These are phyloP conservation scores for Anthostomella pinea DNA, from an alignment of 2,329 filamentous ascomycete species.

Conservation along the genomic window DNA sequence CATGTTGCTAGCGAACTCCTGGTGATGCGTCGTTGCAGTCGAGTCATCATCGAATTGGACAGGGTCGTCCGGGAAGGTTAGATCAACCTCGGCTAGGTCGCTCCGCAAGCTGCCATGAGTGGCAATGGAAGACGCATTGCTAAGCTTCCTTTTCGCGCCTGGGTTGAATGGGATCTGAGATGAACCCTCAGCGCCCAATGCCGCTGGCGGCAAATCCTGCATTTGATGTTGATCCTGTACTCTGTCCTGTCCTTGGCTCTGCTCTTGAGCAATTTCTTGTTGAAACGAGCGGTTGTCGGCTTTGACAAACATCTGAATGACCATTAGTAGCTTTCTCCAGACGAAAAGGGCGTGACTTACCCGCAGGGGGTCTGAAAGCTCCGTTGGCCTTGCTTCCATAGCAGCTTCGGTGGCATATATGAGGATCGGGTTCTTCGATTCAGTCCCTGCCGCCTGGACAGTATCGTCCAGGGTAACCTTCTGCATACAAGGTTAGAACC, in stretches of 20 bases:
- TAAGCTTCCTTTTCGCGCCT: slow-evolving; percentile 26
- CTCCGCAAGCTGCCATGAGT: slow-evolving; percentile 27
- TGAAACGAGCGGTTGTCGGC: slow-evolving; percentile 52
- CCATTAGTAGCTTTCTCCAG: slow-evolving; percentile 15
- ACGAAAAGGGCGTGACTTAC: slow-evolving; percentile 23
- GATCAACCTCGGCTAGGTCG: slow-evolving; percentile 24
- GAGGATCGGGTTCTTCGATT: slow-evolving; percentile 46
- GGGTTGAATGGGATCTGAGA: slow-evolving; percentile 11
- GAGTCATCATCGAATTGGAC: too few relatives aligned
- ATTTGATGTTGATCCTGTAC: slow-evolving; percentile 12
- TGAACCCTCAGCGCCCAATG: slow-evolving; percentile 17
- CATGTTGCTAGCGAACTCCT: slow-evolving; percentile 8
- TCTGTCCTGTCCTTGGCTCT: slow-evolving; percentile 23
- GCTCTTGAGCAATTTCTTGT: slow-evolving; percentile 45
- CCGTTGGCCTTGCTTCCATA: slow-evolving; percentile 32
- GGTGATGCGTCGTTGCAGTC: slow-evolving; percentile 3
- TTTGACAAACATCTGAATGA: slow-evolving; percentile 45
- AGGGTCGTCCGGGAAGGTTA: slow-evolving; percentile 21
- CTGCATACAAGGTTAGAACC: slow-evolving; percentile 32
- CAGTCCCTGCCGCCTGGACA: slow-evolving; percentile 44
- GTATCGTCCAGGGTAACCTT: slow-evolving; percentile 46
- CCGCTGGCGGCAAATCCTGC: slow-evolving; percentile 5
- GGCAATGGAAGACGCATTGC: slow-evolving; percentile 29
- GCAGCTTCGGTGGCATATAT: slow-evolving; percentile 54
- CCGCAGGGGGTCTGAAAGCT: slow-evolving; percentile 39